These are phyloP conservation scores for Byssothecium circinans DNA, from an alignment of 2,329 filamentous ascomycete species.

Conservation along the genomic window DNA sequence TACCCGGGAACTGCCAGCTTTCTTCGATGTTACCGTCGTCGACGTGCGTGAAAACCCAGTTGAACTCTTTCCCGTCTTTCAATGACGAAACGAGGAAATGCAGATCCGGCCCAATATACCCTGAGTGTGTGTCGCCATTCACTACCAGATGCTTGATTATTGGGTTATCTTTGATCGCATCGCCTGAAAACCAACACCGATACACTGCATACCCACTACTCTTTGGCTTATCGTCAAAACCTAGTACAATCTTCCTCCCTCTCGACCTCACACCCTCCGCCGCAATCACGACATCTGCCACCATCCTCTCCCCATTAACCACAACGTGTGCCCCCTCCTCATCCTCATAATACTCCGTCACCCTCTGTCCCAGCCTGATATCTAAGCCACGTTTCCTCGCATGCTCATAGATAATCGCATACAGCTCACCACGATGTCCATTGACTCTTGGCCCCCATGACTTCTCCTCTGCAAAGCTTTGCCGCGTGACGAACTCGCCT, in stretches of 20 bases:
- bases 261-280: slow-evolving; percentile 57
- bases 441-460: slow-evolving; percentile 58
- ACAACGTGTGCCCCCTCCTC: slow-evolving; percentile 55
- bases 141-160: slow-evolving; percentile 34
- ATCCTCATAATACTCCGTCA: slow-evolving; percentile 59
- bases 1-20: slow-evolving; percentile 37
- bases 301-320: slow-evolving; percentile 49
- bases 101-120: slow-evolving; percentile 39
- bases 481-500: slow-evolving; percentile 63
- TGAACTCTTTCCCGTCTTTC: slow-evolving; percentile 40
- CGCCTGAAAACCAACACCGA: slow-evolving; percentile 47
- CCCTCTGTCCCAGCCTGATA: slow-evolving; percentile 55
- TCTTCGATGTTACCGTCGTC: slow-evolving; percentile 43
- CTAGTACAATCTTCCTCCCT: slow-evolving; percentile 56
- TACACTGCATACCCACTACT: slow-evolving; percentile 58
- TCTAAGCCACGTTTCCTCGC: slow-evolving; percentile 57
- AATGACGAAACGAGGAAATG: slow-evolving; percentile 41
- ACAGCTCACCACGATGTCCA: slow-evolving; percentile 63
- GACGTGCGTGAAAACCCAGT: slow-evolving; percentile 43
- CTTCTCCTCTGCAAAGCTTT: slow-evolving; percentile 45
- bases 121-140: slow-evolving; percentile 37
- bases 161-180: slow-evolving; percentile 27
- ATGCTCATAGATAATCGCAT: slow-evolving; percentile 60
- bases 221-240: slow-evolving; percentile 56
- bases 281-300: slow-evolving; percentile 55